Conservation (phyloP, 306 rosid species). For the Prunus campanulata region DNA sequence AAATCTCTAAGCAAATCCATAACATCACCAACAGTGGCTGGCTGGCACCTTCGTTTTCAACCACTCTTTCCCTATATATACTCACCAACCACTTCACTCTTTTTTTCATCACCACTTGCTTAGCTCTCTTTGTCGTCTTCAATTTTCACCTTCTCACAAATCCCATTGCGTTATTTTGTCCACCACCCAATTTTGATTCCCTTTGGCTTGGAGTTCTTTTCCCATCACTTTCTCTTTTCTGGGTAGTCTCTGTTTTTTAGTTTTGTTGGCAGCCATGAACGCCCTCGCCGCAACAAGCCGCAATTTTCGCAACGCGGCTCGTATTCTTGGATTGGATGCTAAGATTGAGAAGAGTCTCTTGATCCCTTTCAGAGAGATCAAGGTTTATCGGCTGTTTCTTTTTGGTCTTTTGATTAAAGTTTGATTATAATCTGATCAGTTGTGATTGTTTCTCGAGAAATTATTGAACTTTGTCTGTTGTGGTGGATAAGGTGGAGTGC, state of each 20-base stretch:
- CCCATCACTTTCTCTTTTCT: no score
- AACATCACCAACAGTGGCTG: not conserved
- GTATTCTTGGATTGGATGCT: conserved; percentile 61
- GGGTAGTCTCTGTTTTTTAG: not conserved
- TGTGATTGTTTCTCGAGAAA: conserved; percentile 21
- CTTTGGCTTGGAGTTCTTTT: not conserved
- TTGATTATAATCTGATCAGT: not conserved
- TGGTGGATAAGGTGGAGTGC: conserved; percentile 54
- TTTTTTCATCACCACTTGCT: not conserved
- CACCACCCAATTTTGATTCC: not conserved
- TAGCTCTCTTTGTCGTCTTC: conserved; percentile 6
- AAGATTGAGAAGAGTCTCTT: conserved; percentile 58
- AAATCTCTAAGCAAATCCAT: not conserved
- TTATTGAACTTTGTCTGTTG: not conserved
- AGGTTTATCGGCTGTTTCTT: conserved; percentile 25
- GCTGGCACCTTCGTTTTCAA: not conserved
- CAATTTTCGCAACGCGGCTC: conserved; percentile 44
- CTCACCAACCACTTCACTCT: not conserved
- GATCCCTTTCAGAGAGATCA: conserved; percentile 66
- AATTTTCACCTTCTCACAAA: not conserved
- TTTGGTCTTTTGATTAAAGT: not conserved
- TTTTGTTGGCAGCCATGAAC: conserved; percentile 39
- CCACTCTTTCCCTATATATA: conserved; percentile 7
- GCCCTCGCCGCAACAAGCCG: conserved; percentile 71
- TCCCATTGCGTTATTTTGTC: not conserved